Base-by-base conservation (phyloP, 1,284 basidiomycete species). In the Taiwanofungus camphoratus region DNA sequence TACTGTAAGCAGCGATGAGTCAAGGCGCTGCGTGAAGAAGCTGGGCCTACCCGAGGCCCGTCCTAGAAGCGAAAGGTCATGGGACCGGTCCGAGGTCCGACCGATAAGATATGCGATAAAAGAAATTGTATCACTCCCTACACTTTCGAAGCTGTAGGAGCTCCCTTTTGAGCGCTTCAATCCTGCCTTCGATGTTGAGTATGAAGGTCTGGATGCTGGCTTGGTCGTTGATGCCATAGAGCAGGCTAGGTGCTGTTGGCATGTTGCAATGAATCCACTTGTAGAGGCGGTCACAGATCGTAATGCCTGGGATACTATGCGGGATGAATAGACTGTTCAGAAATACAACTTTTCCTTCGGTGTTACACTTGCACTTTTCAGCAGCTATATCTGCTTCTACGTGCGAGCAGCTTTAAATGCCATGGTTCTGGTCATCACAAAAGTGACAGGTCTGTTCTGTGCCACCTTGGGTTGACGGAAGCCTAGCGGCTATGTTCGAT, bases 311-410 rank as follows among this genome's bases (percentile, higher is more conserved):
- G 8, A 39, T 22, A 1, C 16, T 32, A 4, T 36, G 43, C 1
- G 45, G 45, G 2, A 44, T 30, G 32, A 31, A 45, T 9, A 7
- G 11, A 2, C 49, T 45, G n/a, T 20, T 45, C 0, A 30, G 15
- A 3, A 50, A 37, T 2, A 50, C 45, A 11, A 50, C 35, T 27
- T 50, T 39, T 3, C 39, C 39, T 6, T 29, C 15, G 12, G 27
- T 24, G 24, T 48, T 48, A 11, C 42, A 31, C 36, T 29, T 26
- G 18, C 42, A 26, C 0, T 40, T 27, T 5, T 45, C 42, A 1
- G 42, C 42, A 2, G 26, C 6, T 4, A 41, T 50, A 40, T 50
- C 49, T 1, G 15, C 27, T 16, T 42, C 42, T 18, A 50, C 35
- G 8, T 21, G 8, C 8, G 19, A 20, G 35, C 35, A 36, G 35